Base-by-base conservation (phyloP, 1,284 basidiomycete genomes). In the Veloboletus limbatus region DNA sequence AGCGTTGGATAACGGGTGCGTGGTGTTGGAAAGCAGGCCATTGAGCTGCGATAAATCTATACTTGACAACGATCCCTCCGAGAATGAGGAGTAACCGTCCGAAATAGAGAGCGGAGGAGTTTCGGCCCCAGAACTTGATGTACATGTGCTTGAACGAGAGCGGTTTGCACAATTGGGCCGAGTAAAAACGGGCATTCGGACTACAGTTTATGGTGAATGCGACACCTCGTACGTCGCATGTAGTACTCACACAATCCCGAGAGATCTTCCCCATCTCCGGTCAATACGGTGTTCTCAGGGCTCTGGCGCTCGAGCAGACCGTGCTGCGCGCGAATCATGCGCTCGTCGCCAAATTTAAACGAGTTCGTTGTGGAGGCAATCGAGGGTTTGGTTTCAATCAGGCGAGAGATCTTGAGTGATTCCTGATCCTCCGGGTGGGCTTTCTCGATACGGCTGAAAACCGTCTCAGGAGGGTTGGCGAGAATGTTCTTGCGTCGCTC, bases 61-160 rank as follows among this genome's bases (percentile, higher is more conserved):
- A 64, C 85, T 88, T 0, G 81, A 86, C 58, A 85, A 77, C 0
- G 85, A 88, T 20, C 81, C 82, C 10, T 80, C 82, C 1, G 82
- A 85, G 36, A 79, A 66, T 0, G 77, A 77, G 0, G 85, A 76
- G 6, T 73, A 83, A 7, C 77, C 77, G 48, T 85, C 85, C 0
- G 77, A 83, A 6, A 71, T 61, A 1, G 81, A 82, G 6, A 88
- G 69, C 0, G 86, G 81, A 6, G 86, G 87, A 0, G 87, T 89
- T 14, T 85, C 83, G 9, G 66, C 71, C 22, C 81, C 84, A 18
- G 84, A 85, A 25, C 48, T 64, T 4, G 53, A 72, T 0, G 82
- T 82, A 54, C 73, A 77, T 0, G 84, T 87, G 49, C 80, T 85
- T 1, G 82, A 85, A 22, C 84, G 76, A 14, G 81, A 81, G 18